Conservation (phyloP, 108 stramenopile species). For the Bacterosira constricta region DNA sequence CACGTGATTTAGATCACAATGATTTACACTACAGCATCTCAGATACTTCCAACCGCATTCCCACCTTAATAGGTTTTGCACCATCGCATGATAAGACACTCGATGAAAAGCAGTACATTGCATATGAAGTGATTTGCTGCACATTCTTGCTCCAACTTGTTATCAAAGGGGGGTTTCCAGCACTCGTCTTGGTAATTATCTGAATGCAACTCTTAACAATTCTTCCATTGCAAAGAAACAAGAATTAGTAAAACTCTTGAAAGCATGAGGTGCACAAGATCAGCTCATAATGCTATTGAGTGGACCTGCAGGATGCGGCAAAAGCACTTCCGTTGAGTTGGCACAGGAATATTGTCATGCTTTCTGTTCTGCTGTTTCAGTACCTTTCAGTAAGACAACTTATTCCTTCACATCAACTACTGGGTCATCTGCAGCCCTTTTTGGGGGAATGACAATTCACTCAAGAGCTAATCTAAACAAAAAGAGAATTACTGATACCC, state of each 20-base stretch:
- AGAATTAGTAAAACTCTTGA: too few relatives aligned
- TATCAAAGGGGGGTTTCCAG: too few relatives aligned
- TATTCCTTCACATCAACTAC: slow-evolving; percentile 14
- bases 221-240: too few relatives aligned
- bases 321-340: slow-evolving; percentile 7
- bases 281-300: slow-evolving; percentile 17
- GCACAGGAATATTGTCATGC: slow-evolving; percentile 5
- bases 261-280: slow-evolving; percentile 6
- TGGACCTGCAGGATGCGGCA: slow-evolving; percentile 24
- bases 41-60: too few relatives aligned
- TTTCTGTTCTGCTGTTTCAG: background rate
- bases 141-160: background rate
- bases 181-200: too few relatives aligned
- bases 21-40: too few relatives aligned
- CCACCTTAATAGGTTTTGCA: too few relatives aligned
- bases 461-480: too few relatives aligned
- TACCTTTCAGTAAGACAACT: background rate
- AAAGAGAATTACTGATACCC: too few relatives aligned
- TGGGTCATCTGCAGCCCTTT: slow-evolving; percentile 2
- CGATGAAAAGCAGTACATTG: slow-evolving; percentile 5
- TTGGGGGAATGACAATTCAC: slow-evolving; percentile 10
- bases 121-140: slow-evolving; percentile 16
- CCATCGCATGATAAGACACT: too few relatives aligned
- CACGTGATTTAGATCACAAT: too few relatives aligned
- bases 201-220: too few relatives aligned